These are phyloP conservation scores for Alternaria longipes DNA, from an alignment of 2,329 filamentous ascomycete genomes.

Conservation along the genomic window DNA sequence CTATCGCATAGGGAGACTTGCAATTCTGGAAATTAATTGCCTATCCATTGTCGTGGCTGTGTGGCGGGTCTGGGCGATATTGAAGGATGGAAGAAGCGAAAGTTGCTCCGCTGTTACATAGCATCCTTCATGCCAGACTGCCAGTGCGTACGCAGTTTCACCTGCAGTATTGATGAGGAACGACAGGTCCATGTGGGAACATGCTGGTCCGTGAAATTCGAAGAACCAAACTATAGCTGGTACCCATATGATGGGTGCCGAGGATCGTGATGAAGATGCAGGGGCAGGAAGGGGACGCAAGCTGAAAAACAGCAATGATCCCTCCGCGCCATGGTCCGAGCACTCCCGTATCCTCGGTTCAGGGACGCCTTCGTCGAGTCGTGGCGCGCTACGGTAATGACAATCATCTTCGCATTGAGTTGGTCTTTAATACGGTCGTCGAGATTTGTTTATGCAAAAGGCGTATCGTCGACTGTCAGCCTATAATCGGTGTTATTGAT, in stretches of 20 bases:
- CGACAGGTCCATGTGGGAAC: conserved; percentile 13
- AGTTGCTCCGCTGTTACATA: conserved; percentile 4
- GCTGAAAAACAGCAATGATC: conserved; percentile 20
- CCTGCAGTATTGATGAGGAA: conserved; percentile 4
- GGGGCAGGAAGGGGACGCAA: conserved; percentile 17
- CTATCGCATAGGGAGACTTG: conserved; percentile 18
- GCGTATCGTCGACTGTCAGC: conserved; percentile 8
- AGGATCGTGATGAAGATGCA: conserved; percentile 24
- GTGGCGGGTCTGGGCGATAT: conserved; percentile 24
- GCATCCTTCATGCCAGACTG: background rate
- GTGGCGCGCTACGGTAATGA: conserved; percentile 25
- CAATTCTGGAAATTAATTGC: conserved; percentile 23
- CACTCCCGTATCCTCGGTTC: conserved; percentile 10
- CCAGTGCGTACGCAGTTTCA: conserved; percentile 1
- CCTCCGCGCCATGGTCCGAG: conserved; percentile 15
- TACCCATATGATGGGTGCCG: conserved; percentile 21
- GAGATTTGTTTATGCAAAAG: conserved; percentile 9
- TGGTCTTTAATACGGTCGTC: conserved; percentile 10
- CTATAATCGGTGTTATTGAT: conserved; percentile 11
- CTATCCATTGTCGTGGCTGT: conserved; percentile 16
- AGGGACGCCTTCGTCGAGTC: conserved; percentile 16
- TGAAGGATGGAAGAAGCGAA: conserved; percentile 8
- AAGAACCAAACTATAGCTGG: conserved; percentile 22
- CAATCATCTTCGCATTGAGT: conserved; percentile 19
- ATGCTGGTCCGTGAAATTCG: conserved; percentile 17